A percentile compares a stretch with the other conserved stretches of the same genome.
Conservation (phyloP, 495 filamentous ascomycete species). For the Hypoxylon perforatum region DNA sequence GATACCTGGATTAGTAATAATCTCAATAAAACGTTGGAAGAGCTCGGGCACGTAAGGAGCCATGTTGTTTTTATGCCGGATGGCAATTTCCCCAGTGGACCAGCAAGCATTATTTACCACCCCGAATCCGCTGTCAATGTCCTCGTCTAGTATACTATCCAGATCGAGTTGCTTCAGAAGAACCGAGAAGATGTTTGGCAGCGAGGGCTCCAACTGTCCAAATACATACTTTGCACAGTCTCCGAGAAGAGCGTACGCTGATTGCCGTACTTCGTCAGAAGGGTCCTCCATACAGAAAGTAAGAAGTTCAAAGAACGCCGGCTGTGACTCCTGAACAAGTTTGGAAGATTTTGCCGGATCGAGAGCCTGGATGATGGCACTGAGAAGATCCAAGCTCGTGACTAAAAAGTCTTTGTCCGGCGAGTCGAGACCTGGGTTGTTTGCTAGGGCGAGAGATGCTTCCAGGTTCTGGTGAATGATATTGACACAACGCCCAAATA, state of each 20-base stretch:
- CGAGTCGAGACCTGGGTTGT: conserved; percentile 73
- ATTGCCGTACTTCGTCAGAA: conserved; percentile 93
- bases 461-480: conserved; percentile 94
- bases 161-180: conserved; percentile 90
- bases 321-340: conserved; percentile 78
- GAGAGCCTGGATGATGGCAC: conserved; percentile 92
- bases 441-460: conserved; percentile 71
- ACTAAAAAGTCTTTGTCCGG: conserved; percentile 98
- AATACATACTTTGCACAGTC: conserved; percentile 98
- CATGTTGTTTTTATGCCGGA: conserved; percentile 78
- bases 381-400: conserved; percentile 93
- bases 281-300: conserved; percentile 92
- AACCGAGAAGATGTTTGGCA: conserved; percentile 78
- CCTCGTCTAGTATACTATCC: conserved; percentile 76
- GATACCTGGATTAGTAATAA: conserved; percentile 83
- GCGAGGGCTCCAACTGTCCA: conserved; percentile 77
- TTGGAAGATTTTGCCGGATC: conserved; percentile 77
- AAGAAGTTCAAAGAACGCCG: conserved; percentile 88
- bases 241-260: conserved; percentile 92
- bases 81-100: conserved; percentile 93
- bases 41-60: conserved; percentile 80
- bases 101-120: conserved; percentile 99
- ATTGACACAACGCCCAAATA: conserved; percentile 85
- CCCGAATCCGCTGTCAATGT: conserved; percentile 81
- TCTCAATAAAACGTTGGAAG: conserved; percentile 77